Base-by-base conservation (phyloP, 768 basidiomycete genomes). In the Gloeopeniophorella convolvens region DNA sequence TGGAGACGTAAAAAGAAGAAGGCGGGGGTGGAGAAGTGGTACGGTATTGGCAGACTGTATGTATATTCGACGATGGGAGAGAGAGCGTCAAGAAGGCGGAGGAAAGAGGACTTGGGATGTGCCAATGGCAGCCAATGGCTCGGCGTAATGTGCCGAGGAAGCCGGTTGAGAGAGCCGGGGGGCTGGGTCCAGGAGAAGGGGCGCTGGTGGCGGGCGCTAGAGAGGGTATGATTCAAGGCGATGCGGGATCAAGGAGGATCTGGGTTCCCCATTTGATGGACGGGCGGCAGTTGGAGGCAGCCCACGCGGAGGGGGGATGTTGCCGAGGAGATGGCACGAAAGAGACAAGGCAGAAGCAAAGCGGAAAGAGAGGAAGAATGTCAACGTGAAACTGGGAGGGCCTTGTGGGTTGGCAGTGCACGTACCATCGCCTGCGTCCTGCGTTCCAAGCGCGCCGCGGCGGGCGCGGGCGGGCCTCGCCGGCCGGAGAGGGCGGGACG, bases 211-310 rank as follows among this genome's bases (percentile, higher is more conserved):
- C 12, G 21, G 42, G 50, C 50, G 50, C 20, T 39, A 51, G 42
- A 43, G 44, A 45, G 39, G 33, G 41, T 36, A 35, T 45, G 43
- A 41, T 45, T 42, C 26, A 24, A 35, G 27, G 40, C 24, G 42
- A 50, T 50, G 49, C 13, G 21, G 30, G 30, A 51, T 51, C 50
- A 51, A 20, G 23, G 43, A 10, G 21, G 10, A 51, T 51, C 39
- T 51, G n/a, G 39, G 40, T 32, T 40, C 50, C 41, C 44, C 37
- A 46, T 51, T 51, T 41, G 45, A 45, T 15, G 24, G 7, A 18
- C 31, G 50, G 31, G 30, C 24, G 31, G 50, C n/a, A 26, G 31
- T 5, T 8, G 44, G 8, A 26, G 11, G 42, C 16, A 30, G 32
- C 24, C 23, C 26, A 36, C 16, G 12, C 40, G 27, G 34, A 31